These are phyloP conservation scores for Didymella exigua DNA, from an alignment of 2,329 filamentous ascomycete genomes.

Conservation along the genomic window DNA sequence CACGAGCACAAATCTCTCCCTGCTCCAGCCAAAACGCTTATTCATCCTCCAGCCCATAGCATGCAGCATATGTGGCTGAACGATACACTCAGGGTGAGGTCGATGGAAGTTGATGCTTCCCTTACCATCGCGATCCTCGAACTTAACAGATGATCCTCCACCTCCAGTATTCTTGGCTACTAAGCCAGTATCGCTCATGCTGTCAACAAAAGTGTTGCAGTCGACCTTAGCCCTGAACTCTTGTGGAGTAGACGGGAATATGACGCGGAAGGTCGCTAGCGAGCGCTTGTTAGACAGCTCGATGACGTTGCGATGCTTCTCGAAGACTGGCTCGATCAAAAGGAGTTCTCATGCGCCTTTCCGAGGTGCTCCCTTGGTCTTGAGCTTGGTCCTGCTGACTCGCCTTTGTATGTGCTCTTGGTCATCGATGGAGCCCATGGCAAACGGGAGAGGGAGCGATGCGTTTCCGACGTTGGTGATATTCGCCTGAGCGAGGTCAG, in stretches of 20 bases:
- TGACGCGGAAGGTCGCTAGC: not conserved
- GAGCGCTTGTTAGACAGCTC: not conserved
- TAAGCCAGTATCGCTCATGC: conserved; percentile 27
- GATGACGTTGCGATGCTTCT: not conserved
- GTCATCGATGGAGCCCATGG: no score
- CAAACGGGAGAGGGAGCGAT: no score
- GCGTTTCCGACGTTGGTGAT: no score
- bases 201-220: not conserved
- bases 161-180: conserved; percentile 4
- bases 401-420: no score
- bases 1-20: conserved; percentile 24
- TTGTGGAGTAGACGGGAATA: not conserved
- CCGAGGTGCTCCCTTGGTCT: not conserved
- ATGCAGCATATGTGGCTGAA: conserved; percentile 36
- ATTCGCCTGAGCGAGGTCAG: no score
- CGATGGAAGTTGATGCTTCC: conserved; percentile 36
- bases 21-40: conserved; percentile 37
- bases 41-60: conserved; percentile 35
- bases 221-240: not conserved
- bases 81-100: conserved; percentile 33
- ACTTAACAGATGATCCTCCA: conserved; percentile 25
- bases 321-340: not conserved
- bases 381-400: not conserved
- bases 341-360: not conserved
- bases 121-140: conserved; percentile 8